Evolutionary conservation across 2,329 filamentous ascomycete genomes (phyloP), one percentile per base, ranked within the genome.

Genomic region (Rhynchosporium secalis): DNA sequence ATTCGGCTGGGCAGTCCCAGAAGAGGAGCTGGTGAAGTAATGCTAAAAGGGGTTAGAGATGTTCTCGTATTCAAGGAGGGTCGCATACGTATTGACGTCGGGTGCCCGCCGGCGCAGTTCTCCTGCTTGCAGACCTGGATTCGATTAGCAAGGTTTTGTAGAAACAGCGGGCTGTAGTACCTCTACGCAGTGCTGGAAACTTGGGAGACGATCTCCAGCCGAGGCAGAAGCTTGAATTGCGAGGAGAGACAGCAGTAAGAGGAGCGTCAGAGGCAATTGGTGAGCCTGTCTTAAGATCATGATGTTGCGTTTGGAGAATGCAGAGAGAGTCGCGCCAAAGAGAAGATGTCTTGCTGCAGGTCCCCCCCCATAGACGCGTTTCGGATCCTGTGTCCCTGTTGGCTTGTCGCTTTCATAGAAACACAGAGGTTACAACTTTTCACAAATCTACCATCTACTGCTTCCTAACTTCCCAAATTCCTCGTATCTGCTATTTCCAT

Each of bases 1-100:
- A 99, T 83, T 99, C 94, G 73, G 90, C 83, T 65, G 90, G 85
- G 79, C 95, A 99, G 75, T 86, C 87, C 95, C 95, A 99, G 75
- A 97, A 79, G 73, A 98, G 87, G 69, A 98, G 82, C 65, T 91
- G 91, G 75, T 89, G 92, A 77, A 90, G 86, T 70, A 96, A 75
- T 66, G 95, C 92, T 96, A 61, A 8, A 48, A 8, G 29, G 43
- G 63, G 40, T 62, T 62, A 56, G 63, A 56, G 41, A 38, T 41
- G 69, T 58, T 56, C 5, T 36, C 55, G 20, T 64, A 56, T 52
- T 20, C 40, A 52, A 60, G 43, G 9, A 29, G 40, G 12, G 36
- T 46, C 1, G 55, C 66, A 28, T 70, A 73, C 72, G 71, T 55
- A 74, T 74, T 29, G 63, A 43, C 8, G 68, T 72, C 31, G 81